Percentiles rank a stretch among this genome's conserved stretches.
phyloP scores from a whole-genome alignment of 176 grass and related monocot genomes.

The Lolium multiflorum region DNA sequence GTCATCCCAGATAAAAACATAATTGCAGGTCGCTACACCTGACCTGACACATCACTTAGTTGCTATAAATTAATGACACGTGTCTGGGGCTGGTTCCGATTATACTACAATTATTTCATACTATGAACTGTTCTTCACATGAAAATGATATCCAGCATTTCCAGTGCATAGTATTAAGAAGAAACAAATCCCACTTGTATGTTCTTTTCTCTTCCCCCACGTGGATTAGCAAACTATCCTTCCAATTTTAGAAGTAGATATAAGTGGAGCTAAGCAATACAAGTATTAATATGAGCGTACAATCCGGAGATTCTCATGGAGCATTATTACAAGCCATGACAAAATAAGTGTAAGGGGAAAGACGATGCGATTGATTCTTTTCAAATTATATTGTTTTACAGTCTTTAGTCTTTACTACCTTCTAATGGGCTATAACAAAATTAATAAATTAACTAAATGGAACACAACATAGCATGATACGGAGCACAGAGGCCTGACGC shows the following conservation, averaged over 20 bases:
- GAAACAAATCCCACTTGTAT: not conserved
- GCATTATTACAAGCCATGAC: constrained; percentile 14
- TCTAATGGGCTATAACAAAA: not conserved
- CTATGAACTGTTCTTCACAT: not conserved
- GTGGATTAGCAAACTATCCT: not conserved
- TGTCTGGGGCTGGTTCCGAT: not conserved
- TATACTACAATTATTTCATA: constrained; percentile 3
- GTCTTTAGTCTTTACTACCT: not conserved
- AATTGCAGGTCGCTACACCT: constrained; percentile 13
- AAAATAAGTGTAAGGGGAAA: constrained; percentile 7
- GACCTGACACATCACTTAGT: not conserved
- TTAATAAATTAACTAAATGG: not conserved
- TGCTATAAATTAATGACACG: constrained; percentile 2
- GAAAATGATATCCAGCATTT: constrained; percentile 10
- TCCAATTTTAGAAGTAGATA: constrained; percentile 18
- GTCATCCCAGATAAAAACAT: constrained; percentile 4
- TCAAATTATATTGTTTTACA: constrained; percentile 7
- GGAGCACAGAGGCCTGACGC: not conserved
- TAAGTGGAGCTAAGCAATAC: constrained; percentile 25
- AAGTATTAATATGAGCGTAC: constrained; percentile 4
- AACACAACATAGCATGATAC: not conserved
- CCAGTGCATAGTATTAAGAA: constrained; percentile 8
- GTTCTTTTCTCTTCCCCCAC: constrained; percentile 8
- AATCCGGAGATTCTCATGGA: not conserved
- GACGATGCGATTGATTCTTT: not conserved